phyloP scores from a whole-genome alignment of 1,284 basidiomycete species.

The Malassezia dermatis region DNA sequence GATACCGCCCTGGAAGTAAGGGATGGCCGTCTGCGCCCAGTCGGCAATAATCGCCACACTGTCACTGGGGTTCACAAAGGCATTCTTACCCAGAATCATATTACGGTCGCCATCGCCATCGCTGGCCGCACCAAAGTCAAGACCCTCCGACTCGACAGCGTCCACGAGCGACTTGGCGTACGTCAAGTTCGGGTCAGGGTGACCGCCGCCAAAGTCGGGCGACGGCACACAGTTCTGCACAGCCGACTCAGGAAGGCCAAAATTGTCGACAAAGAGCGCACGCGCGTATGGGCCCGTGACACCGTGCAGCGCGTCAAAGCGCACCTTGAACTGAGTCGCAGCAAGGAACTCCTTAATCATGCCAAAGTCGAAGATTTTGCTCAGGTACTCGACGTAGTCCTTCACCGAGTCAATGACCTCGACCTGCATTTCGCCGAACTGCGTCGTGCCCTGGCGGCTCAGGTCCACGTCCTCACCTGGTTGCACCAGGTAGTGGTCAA shows the following conservation, averaged over 20 bases:
- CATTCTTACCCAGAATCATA: slow-evolving; percentile 98
- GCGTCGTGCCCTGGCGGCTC: slow-evolving; percentile 66
- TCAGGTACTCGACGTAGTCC: slow-evolving; percentile 74
- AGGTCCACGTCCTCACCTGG: slow-evolving; percentile 73
- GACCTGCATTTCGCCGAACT: slow-evolving; percentile 60
- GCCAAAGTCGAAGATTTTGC: slow-evolving; percentile 86
- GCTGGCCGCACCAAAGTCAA: slow-evolving; percentile 87
- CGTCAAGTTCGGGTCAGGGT: slow-evolving; percentile 96
- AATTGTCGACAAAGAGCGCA: slow-evolving; percentile 72
- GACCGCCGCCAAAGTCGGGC: slow-evolving; percentile 91
- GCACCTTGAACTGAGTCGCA: slow-evolving; percentile 60
- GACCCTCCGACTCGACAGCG: slow-evolving; percentile 72
- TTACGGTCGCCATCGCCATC: slow-evolving; percentile 97
- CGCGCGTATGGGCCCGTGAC: slow-evolving; percentile 94
- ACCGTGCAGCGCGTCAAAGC: slow-evolving; percentile 92
- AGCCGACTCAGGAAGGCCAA: slow-evolving; percentile 68
- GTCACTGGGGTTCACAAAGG: slow-evolving; percentile 94
- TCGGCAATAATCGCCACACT: slow-evolving; percentile 97
- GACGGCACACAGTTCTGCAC: slow-evolving; percentile 83
- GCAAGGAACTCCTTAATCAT: slow-evolving; percentile 83
- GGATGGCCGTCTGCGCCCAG: slow-evolving; percentile 82
- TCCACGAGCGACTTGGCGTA: slow-evolving; percentile 93
- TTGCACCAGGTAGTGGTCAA: slow-evolving; percentile 74
- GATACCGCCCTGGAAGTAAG: slow-evolving; percentile 83
- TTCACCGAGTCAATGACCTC: slow-evolving; percentile 86